Evolutionary conservation across 2,329 filamentous ascomycete species (phyloP).

Genomic region (Curvularia spicifera): DNA sequence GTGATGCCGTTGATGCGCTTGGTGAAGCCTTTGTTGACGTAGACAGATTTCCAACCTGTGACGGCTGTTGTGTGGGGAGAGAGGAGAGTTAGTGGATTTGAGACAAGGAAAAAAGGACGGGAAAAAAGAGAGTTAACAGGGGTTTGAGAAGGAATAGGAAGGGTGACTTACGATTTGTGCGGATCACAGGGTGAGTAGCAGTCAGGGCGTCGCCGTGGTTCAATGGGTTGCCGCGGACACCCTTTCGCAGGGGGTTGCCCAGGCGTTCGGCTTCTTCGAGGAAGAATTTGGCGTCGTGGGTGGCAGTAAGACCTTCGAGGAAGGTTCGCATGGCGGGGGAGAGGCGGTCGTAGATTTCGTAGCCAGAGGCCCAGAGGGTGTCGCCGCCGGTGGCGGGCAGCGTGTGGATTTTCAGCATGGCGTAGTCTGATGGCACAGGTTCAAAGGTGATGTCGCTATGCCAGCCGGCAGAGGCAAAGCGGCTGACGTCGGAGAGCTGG

Average conservation of each 20-base stretch:
- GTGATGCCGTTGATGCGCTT: constrained; percentile 56
- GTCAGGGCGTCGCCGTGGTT: constrained; percentile 61
- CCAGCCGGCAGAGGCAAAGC: constrained; percentile 58
- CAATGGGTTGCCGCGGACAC: constrained; percentile 56
- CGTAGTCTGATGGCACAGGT: constrained; percentile 51
- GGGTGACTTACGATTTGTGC: constrained; percentile 61
- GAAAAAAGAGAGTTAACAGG: no score
- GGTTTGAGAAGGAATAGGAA: no score
- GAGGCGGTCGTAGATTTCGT: constrained; percentile 59
- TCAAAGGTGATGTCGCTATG: constrained; percentile 57
- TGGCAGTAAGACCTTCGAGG: constrained; percentile 56
- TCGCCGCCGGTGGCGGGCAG: constrained; percentile 46
- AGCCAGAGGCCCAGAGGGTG: constrained; percentile 49
- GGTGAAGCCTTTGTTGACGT: constrained; percentile 44
- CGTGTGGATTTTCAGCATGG: constrained; percentile 44
- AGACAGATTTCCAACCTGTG: constrained; percentile 64
- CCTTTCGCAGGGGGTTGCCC: constrained; percentile 38
- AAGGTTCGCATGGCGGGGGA: constrained; percentile 57
- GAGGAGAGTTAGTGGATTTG: not conserved
- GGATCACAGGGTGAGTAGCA: constrained; percentile 63
- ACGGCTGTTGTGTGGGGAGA: constrained; percentile 50
- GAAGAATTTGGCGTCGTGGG: constrained; percentile 49
- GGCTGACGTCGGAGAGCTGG: constrained; percentile 53
- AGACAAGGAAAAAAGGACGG: no score
- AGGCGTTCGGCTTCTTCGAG: constrained; percentile 35